A percentile compares a stretch with the other conserved stretches of the same genome.
Conservation (phyloP, 208 protist species). For the Trypanosoma mega region DNA sequence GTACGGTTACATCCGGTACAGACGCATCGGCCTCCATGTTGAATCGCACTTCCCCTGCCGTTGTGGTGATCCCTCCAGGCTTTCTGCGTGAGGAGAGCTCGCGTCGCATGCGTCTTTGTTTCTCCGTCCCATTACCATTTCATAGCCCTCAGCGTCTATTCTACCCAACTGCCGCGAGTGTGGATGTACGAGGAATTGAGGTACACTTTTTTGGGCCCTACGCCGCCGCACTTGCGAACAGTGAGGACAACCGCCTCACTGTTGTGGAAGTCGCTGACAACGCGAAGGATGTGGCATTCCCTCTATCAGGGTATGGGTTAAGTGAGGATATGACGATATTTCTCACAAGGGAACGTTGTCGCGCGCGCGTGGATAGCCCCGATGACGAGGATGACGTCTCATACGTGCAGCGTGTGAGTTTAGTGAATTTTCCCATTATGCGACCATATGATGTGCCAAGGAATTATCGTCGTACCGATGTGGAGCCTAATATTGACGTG, state of each 20-base stretch:
- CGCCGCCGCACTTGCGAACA: conserved; percentile 24
- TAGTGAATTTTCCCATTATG: conserved; percentile 56
- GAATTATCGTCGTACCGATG: conserved; percentile 25
- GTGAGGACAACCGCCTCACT: conserved; percentile 13
- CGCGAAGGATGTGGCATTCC: conserved; percentile 43
- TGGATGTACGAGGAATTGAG: conserved; percentile 47
- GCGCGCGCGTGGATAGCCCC: conserved; percentile 1
- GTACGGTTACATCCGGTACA: neutral
- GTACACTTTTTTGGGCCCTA: conserved; percentile 61
- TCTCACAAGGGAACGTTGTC: conserved; percentile 40
- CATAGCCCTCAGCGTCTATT: conserved; percentile 35
- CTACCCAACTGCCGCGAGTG: conserved; percentile 29
- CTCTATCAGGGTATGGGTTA: conserved; percentile 65
- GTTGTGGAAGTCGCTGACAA: conserved; percentile 55
- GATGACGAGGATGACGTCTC: neutral
- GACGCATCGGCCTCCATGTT: neutral
- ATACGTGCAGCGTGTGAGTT: conserved; percentile 34
- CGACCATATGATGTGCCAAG: conserved; percentile 62
- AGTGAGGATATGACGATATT: conserved; percentile 58
- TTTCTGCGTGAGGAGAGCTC: conserved; percentile 47
- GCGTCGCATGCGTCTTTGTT: conserved; percentile 62
- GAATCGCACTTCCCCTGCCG: conserved; percentile 9
- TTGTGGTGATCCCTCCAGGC: conserved; percentile 50
- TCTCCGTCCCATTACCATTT: conserved; percentile 72
- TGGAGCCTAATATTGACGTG: neutral